Conservation (phyloP, 768 basidiomycete species). For the Lentinula detonsa region DNA sequence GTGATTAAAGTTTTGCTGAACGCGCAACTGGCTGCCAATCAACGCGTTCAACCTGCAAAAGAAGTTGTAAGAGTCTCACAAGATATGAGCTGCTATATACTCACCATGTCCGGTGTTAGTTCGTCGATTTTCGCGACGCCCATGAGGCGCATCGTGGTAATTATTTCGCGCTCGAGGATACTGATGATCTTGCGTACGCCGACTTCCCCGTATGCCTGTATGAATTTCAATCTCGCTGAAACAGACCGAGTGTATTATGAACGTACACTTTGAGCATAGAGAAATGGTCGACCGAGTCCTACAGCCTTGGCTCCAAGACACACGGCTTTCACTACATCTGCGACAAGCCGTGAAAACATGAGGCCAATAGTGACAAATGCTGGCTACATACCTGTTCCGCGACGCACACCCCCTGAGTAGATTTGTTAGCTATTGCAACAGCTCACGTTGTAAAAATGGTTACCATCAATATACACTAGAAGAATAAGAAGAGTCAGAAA, state of each 20-base stretch:
- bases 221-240: background rate
- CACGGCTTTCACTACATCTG: slow-evolving; percentile 83
- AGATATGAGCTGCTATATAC: background rate
- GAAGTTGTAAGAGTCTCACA: background rate
- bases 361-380: background rate
- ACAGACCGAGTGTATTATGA: background rate
- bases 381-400: slow-evolving; percentile 61
- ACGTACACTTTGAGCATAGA: slow-evolving; percentile 79
- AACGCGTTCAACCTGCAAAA: slow-evolving; percentile 50
- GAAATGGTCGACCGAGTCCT: slow-evolving; percentile 79
- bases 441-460: slow-evolving; percentile 5
- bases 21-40: slow-evolving; percentile 52
- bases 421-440: background rate
- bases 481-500: background rate
- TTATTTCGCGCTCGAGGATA: slow-evolving; percentile 74
- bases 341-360: background rate
- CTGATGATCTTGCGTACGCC: slow-evolving; percentile 62
- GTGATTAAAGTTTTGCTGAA: background rate
- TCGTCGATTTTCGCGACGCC: slow-evolving; percentile 63
- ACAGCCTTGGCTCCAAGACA: slow-evolving; percentile 87
- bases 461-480: slow-evolving; percentile 82
- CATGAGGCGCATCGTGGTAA: slow-evolving; percentile 69
- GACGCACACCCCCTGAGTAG: slow-evolving; percentile 48
- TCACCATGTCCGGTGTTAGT: slow-evolving; percentile 70
- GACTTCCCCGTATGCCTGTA: slow-evolving; percentile 67